phyloP scores from a whole-genome alignment of 805 yeast species.

The Henningerozyma blattae region DNA sequence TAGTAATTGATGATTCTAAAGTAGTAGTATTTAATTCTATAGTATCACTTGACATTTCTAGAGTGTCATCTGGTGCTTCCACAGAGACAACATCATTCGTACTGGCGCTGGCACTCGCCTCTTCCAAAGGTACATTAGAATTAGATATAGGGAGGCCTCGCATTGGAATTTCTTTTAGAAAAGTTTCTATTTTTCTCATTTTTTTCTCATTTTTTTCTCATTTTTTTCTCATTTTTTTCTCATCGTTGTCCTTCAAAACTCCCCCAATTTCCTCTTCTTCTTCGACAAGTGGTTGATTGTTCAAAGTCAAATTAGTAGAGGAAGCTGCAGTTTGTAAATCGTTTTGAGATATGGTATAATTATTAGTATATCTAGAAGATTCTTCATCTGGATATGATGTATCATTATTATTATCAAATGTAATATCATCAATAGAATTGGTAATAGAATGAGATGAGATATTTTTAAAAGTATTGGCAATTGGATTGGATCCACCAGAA shows the following conservation, averaged over 20 bases:
- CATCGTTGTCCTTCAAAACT: slow-evolving; percentile 13
- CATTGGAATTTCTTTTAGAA: too few species aligned
- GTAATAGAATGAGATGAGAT: slow-evolving; percentile 1
- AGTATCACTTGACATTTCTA: too few species aligned
- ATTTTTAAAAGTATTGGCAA: background rate
- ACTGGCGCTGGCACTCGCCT: too few species aligned
- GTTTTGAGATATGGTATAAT: slow-evolving; percentile 19
- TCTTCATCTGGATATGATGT: background rate
- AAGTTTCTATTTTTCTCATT: too few species aligned
- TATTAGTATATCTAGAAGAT: slow-evolving; percentile 13
- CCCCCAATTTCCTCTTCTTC: slow-evolving; percentile 11
- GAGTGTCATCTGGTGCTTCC: too few species aligned
- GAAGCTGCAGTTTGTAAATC: slow-evolving; percentile 19
- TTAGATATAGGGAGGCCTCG: slow-evolving; percentile 4
- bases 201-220: slow-evolving; percentile 14
- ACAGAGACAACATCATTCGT: too few species aligned
- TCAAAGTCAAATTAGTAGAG: too few species aligned
- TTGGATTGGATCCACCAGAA: too few species aligned
- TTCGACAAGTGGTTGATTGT: slow-evolving; percentile 11
- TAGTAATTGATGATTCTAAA: background rate
- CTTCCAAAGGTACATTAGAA: too few species aligned
- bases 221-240: slow-evolving; percentile 7
- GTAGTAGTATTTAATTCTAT: background rate
- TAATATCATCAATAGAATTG: background rate
- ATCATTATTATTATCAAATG: background rate